Conservation (phyloP, 2,329 filamentous ascomycete genomes). For the Dactylellina leptospora region DNA sequence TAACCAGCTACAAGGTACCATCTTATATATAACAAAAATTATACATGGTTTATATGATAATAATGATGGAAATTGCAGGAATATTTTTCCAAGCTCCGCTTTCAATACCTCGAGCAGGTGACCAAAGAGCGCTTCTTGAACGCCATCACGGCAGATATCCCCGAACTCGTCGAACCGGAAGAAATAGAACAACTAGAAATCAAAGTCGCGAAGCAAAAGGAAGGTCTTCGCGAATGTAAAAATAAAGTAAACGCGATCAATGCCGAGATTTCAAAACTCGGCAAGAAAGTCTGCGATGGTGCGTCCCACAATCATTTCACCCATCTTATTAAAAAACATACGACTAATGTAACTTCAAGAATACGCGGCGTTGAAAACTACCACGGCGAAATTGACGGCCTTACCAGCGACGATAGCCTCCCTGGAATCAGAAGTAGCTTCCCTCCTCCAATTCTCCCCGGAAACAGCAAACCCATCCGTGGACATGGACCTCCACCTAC, state of each 20-base stretch:
- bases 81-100: conserved; percentile 93
- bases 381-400: conserved; percentile 62
- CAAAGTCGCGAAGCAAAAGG: conserved; percentile 77
- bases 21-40: not conserved
- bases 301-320: not conserved
- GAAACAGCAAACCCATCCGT: conserved; percentile 60
- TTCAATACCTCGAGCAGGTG: conserved; percentile 97
- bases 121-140: conserved; percentile 98
- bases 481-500: conserved; percentile 65
- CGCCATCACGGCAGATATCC: conserved; percentile 88
- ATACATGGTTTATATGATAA: not conserved
- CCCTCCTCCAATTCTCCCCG: conserved; percentile 61
- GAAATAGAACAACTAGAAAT: conserved; percentile 78
- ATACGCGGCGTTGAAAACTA: conserved; percentile 60
- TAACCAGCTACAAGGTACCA: conserved; percentile 80
- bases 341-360: conserved; percentile 63
- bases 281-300: conserved; percentile 66
- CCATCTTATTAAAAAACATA: conserved; percentile 1
- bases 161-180: conserved; percentile 79
- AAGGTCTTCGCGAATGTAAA: conserved; percentile 71
- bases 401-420: conserved; percentile 65
- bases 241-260: conserved; percentile 50
- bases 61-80: conserved; percentile 69
- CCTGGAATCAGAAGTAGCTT: conserved; percentile 65
- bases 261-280: conserved; percentile 62